A percentile compares a stretch with the other conserved stretches of the same genome.
Conservation (phyloP, 2,329 filamentous ascomycete species). For the Ophiostoma montium region DNA sequence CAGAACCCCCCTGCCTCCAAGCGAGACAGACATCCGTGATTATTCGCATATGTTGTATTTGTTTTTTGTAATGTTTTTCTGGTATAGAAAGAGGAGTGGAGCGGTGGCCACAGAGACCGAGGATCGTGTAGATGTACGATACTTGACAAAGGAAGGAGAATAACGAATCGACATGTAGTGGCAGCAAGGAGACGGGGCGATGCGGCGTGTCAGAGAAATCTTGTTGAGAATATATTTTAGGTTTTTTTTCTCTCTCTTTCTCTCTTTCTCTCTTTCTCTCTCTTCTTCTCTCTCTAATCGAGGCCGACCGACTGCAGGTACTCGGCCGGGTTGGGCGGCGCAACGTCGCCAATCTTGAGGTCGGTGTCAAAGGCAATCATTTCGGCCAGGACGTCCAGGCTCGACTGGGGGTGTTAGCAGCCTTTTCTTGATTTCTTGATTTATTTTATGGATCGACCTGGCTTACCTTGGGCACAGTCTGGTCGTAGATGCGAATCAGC, state of each 20-base stretch:
- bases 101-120: conserved; percentile 3
- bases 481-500: conserved; percentile 93
- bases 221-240: too few species aligned
- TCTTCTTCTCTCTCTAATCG: conserved; percentile 2
- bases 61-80: conserved; percentile 3
- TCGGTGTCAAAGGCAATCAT: conserved; percentile 58
- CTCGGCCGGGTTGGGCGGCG: conserved; percentile 6
- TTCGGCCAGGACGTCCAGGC: conserved; percentile 90
- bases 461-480: conserved; percentile 84
- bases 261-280: too few species aligned
- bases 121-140: neutral
- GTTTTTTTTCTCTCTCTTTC: too few species aligned
- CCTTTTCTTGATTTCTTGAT: neutral
- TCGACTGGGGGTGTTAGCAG: conserved; percentile 42
- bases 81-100: conserved; percentile 8
- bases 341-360: conserved; percentile 11
- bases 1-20: too few species aligned
- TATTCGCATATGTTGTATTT: neutral
- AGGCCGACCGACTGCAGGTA: conserved; percentile 11
- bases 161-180: neutral
- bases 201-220: neutral
- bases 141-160: neutral
- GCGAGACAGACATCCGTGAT: too few species aligned
- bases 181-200: neutral
- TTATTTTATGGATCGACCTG: neutral